Conservation (phyloP, 1,139 yeast species). For the Debaryomyces subglobosus region DNA sequence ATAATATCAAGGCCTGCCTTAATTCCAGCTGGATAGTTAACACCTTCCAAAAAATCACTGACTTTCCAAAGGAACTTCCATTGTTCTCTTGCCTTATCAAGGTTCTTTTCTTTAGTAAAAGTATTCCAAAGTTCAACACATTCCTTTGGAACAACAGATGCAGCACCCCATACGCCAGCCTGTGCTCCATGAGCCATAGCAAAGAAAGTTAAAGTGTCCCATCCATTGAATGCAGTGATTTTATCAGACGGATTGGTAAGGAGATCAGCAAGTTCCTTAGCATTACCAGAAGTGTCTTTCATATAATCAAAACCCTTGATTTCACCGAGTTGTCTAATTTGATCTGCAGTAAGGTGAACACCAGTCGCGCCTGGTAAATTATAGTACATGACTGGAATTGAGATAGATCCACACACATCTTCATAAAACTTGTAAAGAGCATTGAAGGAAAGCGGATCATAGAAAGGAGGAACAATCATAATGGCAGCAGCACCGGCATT, state of each 20-base stretch:
- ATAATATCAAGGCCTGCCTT: constrained; percentile 19
- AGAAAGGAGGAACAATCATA: constrained; percentile 22
- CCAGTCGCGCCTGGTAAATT: constrained; percentile 21
- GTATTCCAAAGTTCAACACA: constrained; percentile 19
- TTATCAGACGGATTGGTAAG: constrained; percentile 17
- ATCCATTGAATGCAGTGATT: constrained; percentile 17
- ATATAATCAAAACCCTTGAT: constrained; percentile 18
- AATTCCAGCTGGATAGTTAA: constrained; percentile 19
- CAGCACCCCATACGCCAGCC: constrained; percentile 20
- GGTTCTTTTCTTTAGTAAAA: constrained; percentile 13
- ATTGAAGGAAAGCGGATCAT: constrained; percentile 18
- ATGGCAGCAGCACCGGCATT: constrained; percentile 18
- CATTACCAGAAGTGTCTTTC: constrained; percentile 21
- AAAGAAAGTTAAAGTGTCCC: constrained; percentile 19
- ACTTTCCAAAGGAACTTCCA: constrained; percentile 19
- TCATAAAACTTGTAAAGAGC: constrained; percentile 17
- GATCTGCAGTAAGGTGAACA: constrained; percentile 17
- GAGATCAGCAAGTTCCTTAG: constrained; percentile 17
- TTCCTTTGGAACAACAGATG: constrained; percentile 19
- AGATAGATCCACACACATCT: constrained; percentile 18
- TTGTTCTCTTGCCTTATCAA: constrained; percentile 19
- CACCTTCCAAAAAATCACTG: constrained; percentile 17
- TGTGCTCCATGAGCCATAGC: constrained; percentile 18
- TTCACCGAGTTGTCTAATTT: constrained; percentile 15
- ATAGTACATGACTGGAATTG: constrained; percentile 19